These are phyloP conservation scores for Rhizomucor miehei DNA, from an alignment of 371 early-diverging fungal genomes.

Conservation along the genomic window DNA sequence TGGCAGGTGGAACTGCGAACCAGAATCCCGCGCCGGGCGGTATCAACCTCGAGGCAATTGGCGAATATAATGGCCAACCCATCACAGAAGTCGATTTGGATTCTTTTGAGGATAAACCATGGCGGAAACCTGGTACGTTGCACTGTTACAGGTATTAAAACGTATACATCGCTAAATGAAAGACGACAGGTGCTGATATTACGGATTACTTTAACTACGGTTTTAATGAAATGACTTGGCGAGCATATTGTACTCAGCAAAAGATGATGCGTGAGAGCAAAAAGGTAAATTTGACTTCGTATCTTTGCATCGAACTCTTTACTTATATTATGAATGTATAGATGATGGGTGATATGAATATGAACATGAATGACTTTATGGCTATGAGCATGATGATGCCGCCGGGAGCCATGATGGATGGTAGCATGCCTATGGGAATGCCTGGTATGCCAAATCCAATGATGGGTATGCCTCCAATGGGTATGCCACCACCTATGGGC, in stretches of 20 bases:
- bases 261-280: conserved; percentile 72
- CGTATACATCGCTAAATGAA: neutral
- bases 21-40: conserved; percentile 34
- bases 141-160: neutral
- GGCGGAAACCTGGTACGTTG: conserved; percentile 85
- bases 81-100: conserved; percentile 90
- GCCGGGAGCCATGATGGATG: conserved; percentile 86
- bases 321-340: neutral
- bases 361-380: conserved; percentile 43
- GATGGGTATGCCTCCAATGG: conserved; percentile 24
- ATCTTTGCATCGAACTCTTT: neutral
- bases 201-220: conserved; percentile 99
- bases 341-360: conserved; percentile 44
- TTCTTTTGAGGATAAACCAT: conserved; percentile 91
- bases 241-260: conserved; percentile 88
- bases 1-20: neutral
- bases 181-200: conserved; percentile 73
- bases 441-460: conserved; percentile 20
- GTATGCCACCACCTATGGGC: conserved; percentile 12
- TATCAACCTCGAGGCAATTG: conserved; percentile 72
- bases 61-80: conserved; percentile 73
- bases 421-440: conserved; percentile 20
- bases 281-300: conserved; percentile 22
- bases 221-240: conserved; percentile 95
- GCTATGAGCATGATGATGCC: conserved; percentile 66